phyloP scores from a whole-genome alignment of 192 early-diverging fungal species.

The Rhizophagus clarus region DNA sequence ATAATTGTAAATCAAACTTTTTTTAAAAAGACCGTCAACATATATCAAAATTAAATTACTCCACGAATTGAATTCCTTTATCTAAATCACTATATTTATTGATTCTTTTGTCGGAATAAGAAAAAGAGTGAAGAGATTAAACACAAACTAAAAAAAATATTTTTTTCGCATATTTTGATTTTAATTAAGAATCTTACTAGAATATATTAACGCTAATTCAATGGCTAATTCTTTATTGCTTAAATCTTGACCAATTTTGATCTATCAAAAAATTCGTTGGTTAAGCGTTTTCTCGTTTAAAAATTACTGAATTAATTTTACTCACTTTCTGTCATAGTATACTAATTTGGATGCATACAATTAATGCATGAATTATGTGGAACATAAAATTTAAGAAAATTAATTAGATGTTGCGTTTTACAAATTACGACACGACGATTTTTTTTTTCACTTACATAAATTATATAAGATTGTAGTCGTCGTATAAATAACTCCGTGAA shows the following conservation, averaged over 20 bases:
- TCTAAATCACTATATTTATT: not conserved
- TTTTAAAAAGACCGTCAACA: not conserved
- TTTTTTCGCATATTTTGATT: too few species aligned
- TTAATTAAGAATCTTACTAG: too few species aligned
- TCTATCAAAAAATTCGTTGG: not conserved
- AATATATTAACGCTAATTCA: not conserved
- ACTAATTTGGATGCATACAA: not conserved
- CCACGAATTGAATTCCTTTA: not conserved
- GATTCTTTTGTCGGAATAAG: not conserved
- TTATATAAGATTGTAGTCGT: not conserved
- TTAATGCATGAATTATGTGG: too few species aligned
- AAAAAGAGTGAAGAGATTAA: too few species aligned
- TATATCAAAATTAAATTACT: not conserved
- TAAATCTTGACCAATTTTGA: constrained; percentile 2
- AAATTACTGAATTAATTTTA: not conserved
- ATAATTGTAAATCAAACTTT: not conserved
- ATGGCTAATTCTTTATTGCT: not conserved
- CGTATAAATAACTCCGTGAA: not conserved
- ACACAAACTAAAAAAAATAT: not conserved
- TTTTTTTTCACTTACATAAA: constrained; percentile 3
- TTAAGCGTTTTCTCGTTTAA: too few species aligned
- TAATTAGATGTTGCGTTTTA: not conserved
- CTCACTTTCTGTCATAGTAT: not conserved
- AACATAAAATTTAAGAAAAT: not conserved
- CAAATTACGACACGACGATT: too few species aligned